Conservation (phyloP, 495 filamentous ascomycete species). For the Bacidia rubella region DNA sequence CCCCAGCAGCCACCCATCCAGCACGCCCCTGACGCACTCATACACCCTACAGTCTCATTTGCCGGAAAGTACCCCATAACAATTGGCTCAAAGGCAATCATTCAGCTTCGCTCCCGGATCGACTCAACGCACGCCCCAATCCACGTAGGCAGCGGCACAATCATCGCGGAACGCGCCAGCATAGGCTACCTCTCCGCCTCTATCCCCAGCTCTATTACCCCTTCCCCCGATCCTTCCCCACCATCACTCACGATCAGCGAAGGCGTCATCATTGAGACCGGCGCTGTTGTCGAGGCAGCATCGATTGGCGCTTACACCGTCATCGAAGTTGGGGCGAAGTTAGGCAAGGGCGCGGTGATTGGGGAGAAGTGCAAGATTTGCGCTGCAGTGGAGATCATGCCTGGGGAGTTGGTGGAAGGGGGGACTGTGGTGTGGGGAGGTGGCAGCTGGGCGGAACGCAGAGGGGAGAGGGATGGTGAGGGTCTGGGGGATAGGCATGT, state of each 20-base stretch:
- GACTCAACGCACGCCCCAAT: conserved; percentile 45
- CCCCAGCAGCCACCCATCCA: conserved; percentile 14
- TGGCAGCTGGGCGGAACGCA: conserved; percentile 8
- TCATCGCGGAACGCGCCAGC: conserved; percentile 50
- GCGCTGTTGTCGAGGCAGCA: conserved; percentile 27
- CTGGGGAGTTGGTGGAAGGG: conserved; percentile 10
- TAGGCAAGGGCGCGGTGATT: conserved; percentile 49
- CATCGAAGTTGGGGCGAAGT: conserved; percentile 44
- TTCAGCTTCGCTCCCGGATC: conserved; percentile 57
- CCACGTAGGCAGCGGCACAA: conserved; percentile 47
- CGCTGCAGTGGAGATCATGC: conserved; percentile 7
- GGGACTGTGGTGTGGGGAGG: conserved; percentile 11
- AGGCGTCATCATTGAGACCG: conserved; percentile 45
- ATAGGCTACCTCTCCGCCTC: conserved; percentile 26
- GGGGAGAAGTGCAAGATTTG: conserved; percentile 41
- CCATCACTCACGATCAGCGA: conserved; percentile 48
- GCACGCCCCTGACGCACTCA: conserved; percentile 41
- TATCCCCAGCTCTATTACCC: neutral
- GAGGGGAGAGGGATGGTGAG: conserved; percentile 1
- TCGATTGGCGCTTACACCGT: conserved; percentile 47
- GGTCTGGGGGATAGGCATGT: neutral
- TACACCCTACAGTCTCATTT: conserved; percentile 51
- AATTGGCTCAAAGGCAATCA: conserved; percentile 45
- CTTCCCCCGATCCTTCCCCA: neutral
- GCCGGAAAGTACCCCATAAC: conserved; percentile 50